Evolutionary conservation across 2,329 filamentous ascomycete species (phyloP).

Genomic region (Tolypocladium album): DNA sequence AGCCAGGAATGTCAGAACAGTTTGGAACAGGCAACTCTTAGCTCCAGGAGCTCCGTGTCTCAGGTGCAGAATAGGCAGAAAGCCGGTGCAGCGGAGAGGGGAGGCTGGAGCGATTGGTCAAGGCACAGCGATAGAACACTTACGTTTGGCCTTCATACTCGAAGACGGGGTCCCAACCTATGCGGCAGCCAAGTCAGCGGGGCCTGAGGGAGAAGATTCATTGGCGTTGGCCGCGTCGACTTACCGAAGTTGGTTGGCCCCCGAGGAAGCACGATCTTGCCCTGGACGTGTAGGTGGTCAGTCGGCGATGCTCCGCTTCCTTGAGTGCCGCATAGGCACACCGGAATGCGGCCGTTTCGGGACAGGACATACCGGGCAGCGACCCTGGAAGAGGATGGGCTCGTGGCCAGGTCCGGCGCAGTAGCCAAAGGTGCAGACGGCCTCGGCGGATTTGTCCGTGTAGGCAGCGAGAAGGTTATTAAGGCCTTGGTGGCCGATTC

Average conservation of each 20-base stretch:
- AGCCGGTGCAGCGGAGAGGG: not conserved
- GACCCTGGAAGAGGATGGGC: slow-evolving; percentile 81
- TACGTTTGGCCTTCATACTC: slow-evolving; percentile 83
- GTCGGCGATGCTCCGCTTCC: not conserved
- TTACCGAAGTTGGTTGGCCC: slow-evolving; percentile 76
- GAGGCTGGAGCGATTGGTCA: not conserved
- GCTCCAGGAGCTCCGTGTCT: not conserved
- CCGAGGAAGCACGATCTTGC: slow-evolving; percentile 75
- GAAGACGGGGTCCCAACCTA: slow-evolving; percentile 94
- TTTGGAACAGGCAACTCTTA: too few relatives aligned
- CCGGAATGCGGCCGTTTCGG: not conserved
- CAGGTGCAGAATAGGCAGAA: not conserved
- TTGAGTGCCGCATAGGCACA: not conserved
- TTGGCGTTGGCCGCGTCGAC: slow-evolving; percentile 12
- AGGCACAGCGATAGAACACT: slow-evolving; percentile 13
- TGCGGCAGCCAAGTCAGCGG: not conserved
- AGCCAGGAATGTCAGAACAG: not conserved
- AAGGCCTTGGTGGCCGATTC: slow-evolving; percentile 71
- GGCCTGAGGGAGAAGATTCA: not conserved
- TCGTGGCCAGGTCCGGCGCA: slow-evolving; percentile 75
- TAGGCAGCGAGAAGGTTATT: slow-evolving; percentile 87
- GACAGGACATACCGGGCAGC: slow-evolving; percentile 56
- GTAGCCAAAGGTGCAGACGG: slow-evolving; percentile 94
- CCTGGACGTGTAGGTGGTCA: slow-evolving; percentile 18
- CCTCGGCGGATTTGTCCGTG: slow-evolving; percentile 81